Evolutionary conservation across 2,329 filamentous ascomycete species (phyloP).

Genomic region (Microsporum canis): DNA sequence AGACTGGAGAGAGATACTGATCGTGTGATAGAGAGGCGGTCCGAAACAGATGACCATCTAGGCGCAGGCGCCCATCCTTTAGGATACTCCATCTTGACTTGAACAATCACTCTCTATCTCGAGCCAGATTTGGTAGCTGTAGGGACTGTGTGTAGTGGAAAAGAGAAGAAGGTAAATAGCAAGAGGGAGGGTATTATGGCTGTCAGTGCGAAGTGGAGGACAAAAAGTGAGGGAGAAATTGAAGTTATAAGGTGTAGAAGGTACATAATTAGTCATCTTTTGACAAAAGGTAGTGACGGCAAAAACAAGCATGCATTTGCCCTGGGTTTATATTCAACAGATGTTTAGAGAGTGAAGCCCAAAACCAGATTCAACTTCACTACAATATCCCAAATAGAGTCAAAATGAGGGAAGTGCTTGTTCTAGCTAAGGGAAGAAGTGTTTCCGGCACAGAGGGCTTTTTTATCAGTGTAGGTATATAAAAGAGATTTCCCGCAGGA

Average conservation of each 20-base stretch:
- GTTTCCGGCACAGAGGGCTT: too few relatives aligned
- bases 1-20: not conserved
- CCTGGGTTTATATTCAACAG: too few relatives aligned
- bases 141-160: not conserved
- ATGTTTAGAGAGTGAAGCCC: too few relatives aligned
- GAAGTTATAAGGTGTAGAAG: not conserved
- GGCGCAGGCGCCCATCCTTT: not conserved
- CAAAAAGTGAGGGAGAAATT: not conserved
- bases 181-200: not conserved
- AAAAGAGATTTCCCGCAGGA: too few relatives aligned
- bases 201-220: not conserved
- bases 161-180: not conserved
- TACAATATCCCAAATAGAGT: too few relatives aligned
- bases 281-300: too few relatives aligned
- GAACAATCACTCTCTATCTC: not conserved
- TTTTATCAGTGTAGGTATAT: too few relatives aligned
- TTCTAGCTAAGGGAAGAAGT: too few relatives aligned
- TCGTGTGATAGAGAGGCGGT: not conserved
- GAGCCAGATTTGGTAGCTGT: not conserved
- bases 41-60: not conserved
- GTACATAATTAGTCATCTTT: too few relatives aligned
- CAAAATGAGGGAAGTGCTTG: too few relatives aligned
- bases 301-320: too few relatives aligned
- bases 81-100: not conserved
- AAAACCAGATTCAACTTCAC: too few relatives aligned